Evolutionary conservation across 352 stramenopile genomes (phyloP), one percentile per base, ranked within the genome.

Genomic region (Phytophthora chlamydospora): DNA sequence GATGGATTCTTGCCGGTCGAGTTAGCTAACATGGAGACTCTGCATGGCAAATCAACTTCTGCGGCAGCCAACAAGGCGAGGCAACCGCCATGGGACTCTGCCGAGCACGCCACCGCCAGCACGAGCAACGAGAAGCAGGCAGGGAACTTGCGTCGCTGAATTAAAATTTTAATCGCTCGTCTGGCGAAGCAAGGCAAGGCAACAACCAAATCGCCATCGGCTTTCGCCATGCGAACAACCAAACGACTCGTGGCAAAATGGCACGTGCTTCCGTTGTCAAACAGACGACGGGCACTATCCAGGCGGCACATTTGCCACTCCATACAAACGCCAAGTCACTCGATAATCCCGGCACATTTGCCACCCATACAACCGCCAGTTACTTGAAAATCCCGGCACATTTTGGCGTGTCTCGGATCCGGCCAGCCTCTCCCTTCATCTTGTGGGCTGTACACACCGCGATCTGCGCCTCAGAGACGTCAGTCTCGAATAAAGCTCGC

Each of bases 391-490:
- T 59, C 40, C 47, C 16, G 34, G 17, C 44, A 56, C 42, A 67
- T 39, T 61, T 64, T 39, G 49, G 16, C 40, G 56, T 57, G 56
- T 54, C 29, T 62, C 54, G 62, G 43, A 57, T 69, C 55, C 10
- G 17, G 4, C 14, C 17, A n/a, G 21, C 21, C 48, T 58, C 38
- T 61, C 53, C 53, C 34, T 53, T 17, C 39, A 59, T 49, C 31
- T 42, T 49, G 39, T 51, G 51, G 31, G 17, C 47, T 17, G 43
- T 16, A n/a, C n/a, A n/a, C n/a, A n/a, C n/a, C n/a, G n/a, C n/a
- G n/a, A n/a, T n/a, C n/a, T n/a, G n/a, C n/a, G n/a, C n/a, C n/a
- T n/a, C n/a, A n/a, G n/a, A n/a, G n/a, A n/a, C n/a, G n/a, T n/a
- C n/a, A n/a, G n/a, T n/a, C n/a, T n/a, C n/a, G n/a, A n/a, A n/a